These are phyloP conservation scores for Coemansia sp. DNA, from an alignment of 192 early-diverging fungal genomes.

Conservation along the genomic window DNA sequence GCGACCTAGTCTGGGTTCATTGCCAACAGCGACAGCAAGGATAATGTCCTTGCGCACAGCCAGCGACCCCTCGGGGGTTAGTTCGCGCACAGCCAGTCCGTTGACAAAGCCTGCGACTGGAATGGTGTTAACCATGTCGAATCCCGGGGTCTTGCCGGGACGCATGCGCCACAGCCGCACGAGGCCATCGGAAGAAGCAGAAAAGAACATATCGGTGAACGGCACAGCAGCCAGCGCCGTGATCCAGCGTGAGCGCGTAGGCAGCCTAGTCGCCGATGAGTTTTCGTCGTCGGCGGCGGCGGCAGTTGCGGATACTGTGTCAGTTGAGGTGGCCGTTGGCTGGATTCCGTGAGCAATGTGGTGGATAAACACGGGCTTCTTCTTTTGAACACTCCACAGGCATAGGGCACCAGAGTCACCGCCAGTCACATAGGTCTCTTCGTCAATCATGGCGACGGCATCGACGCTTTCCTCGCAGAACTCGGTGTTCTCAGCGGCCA, in stretches of 20 bases:
- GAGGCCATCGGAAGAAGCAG: slow-evolving; percentile 87
- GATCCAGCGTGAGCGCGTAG: slow-evolving; percentile 75
- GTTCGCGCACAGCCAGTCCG: slow-evolving; percentile 40
- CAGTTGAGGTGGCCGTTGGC: slow-evolving; percentile 16
- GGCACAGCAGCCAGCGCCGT: slow-evolving; percentile 80
- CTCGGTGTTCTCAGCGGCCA: slow-evolving; percentile 20
- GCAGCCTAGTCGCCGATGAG: slow-evolving; percentile 2
- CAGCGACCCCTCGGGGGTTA: slow-evolving; percentile 16
- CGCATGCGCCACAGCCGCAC: slow-evolving; percentile 88
- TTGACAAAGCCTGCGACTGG: slow-evolving; percentile 71
- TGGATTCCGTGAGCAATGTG: slow-evolving; percentile 76
- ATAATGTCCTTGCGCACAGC: slow-evolving; percentile 29
- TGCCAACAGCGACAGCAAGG: slow-evolving; percentile 78
- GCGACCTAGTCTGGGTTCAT: slow-evolving; percentile 89
- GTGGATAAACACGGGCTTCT: slow-evolving; percentile 89
- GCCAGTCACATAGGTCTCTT: slow-evolving; percentile 91
- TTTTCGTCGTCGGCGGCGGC: not conserved
- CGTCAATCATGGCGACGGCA: slow-evolving; percentile 89
- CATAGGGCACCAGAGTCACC: slow-evolving; percentile 88
- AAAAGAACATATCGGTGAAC: slow-evolving; percentile 90
- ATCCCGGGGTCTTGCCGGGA: slow-evolving; percentile 64
- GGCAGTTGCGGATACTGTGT: not conserved
- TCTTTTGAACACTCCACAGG: slow-evolving; percentile 89
- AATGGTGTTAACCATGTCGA: slow-evolving; percentile 57
- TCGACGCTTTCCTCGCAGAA: slow-evolving; percentile 75